Evolutionary conservation across 768 basidiomycete species (phyloP), one percentile per base, ranked within the genome.

Genomic region (Rhodotorula graminis): DNA sequence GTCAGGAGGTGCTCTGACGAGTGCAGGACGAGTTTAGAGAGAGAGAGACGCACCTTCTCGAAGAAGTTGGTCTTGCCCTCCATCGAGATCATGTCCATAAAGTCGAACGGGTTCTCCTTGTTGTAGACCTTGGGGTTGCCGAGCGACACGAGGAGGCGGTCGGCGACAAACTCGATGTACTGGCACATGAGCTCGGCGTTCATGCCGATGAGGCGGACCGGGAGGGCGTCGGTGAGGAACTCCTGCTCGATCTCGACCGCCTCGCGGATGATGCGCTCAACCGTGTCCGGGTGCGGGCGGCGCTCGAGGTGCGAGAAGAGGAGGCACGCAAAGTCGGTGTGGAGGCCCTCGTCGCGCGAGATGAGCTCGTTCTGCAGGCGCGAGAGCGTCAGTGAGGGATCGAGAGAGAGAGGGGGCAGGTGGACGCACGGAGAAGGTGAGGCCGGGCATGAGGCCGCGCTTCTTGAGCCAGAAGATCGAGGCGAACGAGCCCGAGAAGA

Each of bases 1-100:
- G 27, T 53, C 18, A 33, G 37, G 11, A 0, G 27, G 7, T 4
- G 15, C 23, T 5, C 14, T 27, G 9, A 10, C 29, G 29, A 40
- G 4, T 5, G 49, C 47, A 27, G 50, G 31, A 23, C 16, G 44
- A 53, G 29, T 1, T n/a, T n/a, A n/a, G 44, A 4, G 5, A 27
- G 18, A 16, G 29, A 27, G 33, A n/a, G 37, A 31, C 53, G 29
- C 31, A 65, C 57, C 37, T 37, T 72, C 83, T 96, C 93, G 80
- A 95, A 97, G 81, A 95, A 96, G 83, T 95, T 93, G 55, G 93
- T 91, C 84, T 95, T 97, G 74, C 93, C 93, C 82, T 93, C 91
- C 11, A 95, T 83, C 29, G 92, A 94, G 65, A 70, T 71, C 70
- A 70, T 75, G 52, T 77, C 78, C 72, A 80, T 79, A 71, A 81